Base-by-base conservation (phyloP, 495 filamentous ascomycete genomes). In the Tuber magnatum region DNA sequence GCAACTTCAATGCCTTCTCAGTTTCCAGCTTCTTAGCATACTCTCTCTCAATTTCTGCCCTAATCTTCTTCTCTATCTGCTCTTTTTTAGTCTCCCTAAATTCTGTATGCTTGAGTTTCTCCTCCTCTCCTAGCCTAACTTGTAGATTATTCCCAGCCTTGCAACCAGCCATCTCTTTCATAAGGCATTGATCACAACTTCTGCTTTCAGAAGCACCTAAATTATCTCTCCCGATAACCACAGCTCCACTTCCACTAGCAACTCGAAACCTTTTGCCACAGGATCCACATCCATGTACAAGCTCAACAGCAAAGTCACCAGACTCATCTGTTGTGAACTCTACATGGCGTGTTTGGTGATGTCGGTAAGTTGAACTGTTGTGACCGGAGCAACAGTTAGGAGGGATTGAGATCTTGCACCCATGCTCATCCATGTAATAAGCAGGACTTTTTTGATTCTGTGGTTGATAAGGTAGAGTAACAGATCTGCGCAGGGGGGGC, bases 11-110 rank as follows among this genome's bases (percentile, higher is more conserved):
- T 9, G 56, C 56, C 5, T 73, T 70, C 18, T 56, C 56, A 22
- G 42, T 41, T 68, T 79, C 77, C 24, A 71, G 70, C 38, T 71
- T 70, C 18, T 78, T 44, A 16, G 38, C 38, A 7, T 78, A 76
- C 51, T 79, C 77, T n/a, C 73, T 65, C 71, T 72, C 69, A 43
- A 79, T 65, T 68, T 79, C 77, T 28, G 74, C 77, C 76, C 77
- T 83, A 83, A 80, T 76, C 76, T 83, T 28, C 28, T 65, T 74
- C 69, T 72, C 78, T 79, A 81, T 80, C 8, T 77, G 51, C 61
- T 71, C 81, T 76, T 80, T 69, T 48, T 79, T 75, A 69, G 76
- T 65, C 56, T 83, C 77, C n/a, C 73, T 39, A 42, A 74, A 75
- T 18, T 80, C 72, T 38, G 70, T 74, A 56, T 75, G 70, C 44